Percentiles rank a stretch among this genome's conserved stretches.
phyloP scores from a whole-genome alignment of 2,329 filamentous ascomycete genomes.

The Neonectria faginata region DNA sequence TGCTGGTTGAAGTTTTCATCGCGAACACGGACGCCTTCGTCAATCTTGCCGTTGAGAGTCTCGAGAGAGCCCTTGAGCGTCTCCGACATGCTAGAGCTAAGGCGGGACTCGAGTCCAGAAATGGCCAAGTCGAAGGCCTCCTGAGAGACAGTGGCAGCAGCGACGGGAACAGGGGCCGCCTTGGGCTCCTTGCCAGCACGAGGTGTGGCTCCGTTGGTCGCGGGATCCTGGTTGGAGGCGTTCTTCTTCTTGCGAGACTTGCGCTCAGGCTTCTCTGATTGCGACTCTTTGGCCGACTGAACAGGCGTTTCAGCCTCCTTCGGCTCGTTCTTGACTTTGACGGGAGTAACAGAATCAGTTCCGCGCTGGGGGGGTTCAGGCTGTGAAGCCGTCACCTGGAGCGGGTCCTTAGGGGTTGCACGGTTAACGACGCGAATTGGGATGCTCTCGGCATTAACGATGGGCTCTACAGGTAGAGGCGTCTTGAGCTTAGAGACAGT shows the following conservation, averaged over 20 bases:
- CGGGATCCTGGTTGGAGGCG: conserved; percentile 58
- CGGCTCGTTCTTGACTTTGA: conserved; percentile 57
- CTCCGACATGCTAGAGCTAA: conserved; percentile 62
- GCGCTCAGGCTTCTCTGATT: conserved; percentile 71
- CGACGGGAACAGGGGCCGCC: conserved; percentile 36
- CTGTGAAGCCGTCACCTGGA: conserved; percentile 43
- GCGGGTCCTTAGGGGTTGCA: conserved; percentile 52
- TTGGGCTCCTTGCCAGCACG: conserved; percentile 53
- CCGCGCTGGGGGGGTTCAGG: conserved; percentile 48
- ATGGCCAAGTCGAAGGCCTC: conserved; percentile 67
- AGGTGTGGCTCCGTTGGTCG: conserved; percentile 55
- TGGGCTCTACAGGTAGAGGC: conserved; percentile 58
- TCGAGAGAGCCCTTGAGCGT: conserved; percentile 68
- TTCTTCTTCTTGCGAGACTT: conserved; percentile 76
- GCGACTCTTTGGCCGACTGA: conserved; percentile 53
- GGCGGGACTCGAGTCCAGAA: conserved; percentile 63
- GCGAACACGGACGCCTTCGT: conserved; percentile 70
- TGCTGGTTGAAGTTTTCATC: conserved; percentile 65
- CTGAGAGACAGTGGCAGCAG: conserved; percentile 50
- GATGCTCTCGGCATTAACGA: conserved; percentile 50
- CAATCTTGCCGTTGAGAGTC: conserved; percentile 71
- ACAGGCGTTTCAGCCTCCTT: conserved; percentile 62
- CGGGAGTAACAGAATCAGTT: conserved; percentile 49
- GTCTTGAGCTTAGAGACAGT: conserved; percentile 77
- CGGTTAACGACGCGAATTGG: conserved; percentile 53